Base-by-base conservation (phyloP, 768 basidiomycete genomes). In the Lactifluus rugatus region DNA sequence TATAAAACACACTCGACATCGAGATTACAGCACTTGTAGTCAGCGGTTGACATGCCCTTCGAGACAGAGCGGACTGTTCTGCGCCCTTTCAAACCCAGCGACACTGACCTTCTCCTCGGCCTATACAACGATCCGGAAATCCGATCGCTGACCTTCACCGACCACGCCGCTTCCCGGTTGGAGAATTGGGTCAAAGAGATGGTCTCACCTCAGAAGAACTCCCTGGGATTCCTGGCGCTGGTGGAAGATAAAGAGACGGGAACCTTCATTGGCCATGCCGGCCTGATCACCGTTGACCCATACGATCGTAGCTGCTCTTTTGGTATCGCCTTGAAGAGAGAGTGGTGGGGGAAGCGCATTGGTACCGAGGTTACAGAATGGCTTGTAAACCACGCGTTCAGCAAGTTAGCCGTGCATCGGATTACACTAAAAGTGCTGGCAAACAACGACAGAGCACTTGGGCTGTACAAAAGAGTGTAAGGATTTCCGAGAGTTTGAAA, bases 11-110 rank as follows among this genome's bases (percentile, higher is more conserved):
- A 28, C 32, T 21, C 16, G 39, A 31, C 6, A 19, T 41, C 9
- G 14, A 21, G 46, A 39, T n/a, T 28, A 21, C 28, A 9, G 17
- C 76, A 3, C 66, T 65, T 21, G 65, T 63, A 17, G 28, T 23
- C 37, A 23, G 23, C 45, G 28, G 47, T n/a, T 34, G 11, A 14
- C 44, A 58, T 52, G 50, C 16, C 49, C 0, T 57, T 51, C 26
- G 49, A 57, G 37, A 57, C 56, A 5, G 49, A 51, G 19, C 49
- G 56, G 34, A 57, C 16, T 21, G 47, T 49, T 39, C 46, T 55
- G 23, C 58, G 58, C 13, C n/a, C 53, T 32, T 26, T 54, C 52
- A 26, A 48, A 32, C 47, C 58, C n/a, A 19, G 56, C 32, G 60
- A 61, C 51, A 34, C 23, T 26, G 49, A 61, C 36, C 50, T 47